A percentile compares a stretch with the other conserved stretches of the same genome.
These are phyloP conservation scores for Solanum sitiens DNA, from an alignment of 257 asterid genomes.

Conservation along the genomic window DNA sequence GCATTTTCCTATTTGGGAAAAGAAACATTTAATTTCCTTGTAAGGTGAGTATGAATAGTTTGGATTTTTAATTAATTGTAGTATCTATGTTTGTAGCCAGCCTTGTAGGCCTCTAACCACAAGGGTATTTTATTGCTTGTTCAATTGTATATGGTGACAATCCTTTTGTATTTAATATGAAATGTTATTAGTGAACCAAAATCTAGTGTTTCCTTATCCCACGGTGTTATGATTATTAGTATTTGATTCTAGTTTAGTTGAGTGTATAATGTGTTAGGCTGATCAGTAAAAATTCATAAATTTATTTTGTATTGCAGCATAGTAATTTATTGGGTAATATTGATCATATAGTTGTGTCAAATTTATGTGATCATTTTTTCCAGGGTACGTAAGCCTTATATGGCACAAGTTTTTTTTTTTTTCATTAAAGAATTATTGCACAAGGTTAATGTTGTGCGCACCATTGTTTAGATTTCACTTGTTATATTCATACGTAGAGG, in stretches of 20 bases:
- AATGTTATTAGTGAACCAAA: neutral
- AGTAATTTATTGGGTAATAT: neutral
- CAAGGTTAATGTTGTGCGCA: no score
- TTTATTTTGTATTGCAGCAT: neutral
- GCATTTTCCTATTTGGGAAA: neutral
- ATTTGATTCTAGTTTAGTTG: neutral
- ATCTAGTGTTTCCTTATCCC: neutral
- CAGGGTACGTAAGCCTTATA: neutral
- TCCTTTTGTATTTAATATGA: neutral
- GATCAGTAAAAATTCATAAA: neutral
- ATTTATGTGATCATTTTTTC: neutral
- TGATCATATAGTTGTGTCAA: neutral
- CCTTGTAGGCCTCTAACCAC: neutral
- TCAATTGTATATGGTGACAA: neutral
- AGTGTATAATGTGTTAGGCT: neutral
- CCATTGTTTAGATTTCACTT: neutral
- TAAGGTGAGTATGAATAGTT: neutral
- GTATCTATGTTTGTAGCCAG: neutral
- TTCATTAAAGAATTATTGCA: no score
- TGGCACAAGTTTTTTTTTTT: no score
- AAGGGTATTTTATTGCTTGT: neutral
- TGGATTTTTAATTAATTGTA: neutral
- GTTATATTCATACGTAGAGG: no score
- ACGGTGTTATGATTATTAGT: neutral
- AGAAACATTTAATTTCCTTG: neutral